Percentiles rank a stretch among this genome's conserved stretches.
Evolutionary conservation across 176 grass and related monocot genomes (phyloP).

Genomic region (Guadua angustifolia): DNA sequence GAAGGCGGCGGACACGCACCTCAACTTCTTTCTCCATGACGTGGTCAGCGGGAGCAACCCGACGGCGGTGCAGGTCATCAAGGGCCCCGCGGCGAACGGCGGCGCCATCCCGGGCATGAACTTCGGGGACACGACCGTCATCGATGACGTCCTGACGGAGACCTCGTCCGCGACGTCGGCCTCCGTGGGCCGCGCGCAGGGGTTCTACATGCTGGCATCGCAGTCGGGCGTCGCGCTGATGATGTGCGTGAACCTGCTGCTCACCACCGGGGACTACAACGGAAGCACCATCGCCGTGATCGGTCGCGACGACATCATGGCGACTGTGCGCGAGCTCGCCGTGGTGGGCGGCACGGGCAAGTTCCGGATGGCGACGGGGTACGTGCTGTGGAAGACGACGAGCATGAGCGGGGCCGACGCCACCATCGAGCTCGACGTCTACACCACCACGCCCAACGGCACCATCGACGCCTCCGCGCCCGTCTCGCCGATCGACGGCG

Average conservation of each 20-base stretch:
- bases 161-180: slow-evolving; percentile 7
- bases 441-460: background rate
- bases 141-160: slow-evolving; percentile 52
- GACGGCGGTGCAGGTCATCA: slow-evolving; percentile 45
- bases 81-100: background rate
- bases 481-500: background rate
- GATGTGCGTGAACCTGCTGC: slow-evolving; percentile 43
- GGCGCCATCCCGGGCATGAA: background rate
- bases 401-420: background rate
- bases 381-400: slow-evolving; percentile 51
- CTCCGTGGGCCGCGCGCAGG: slow-evolving; percentile 44
- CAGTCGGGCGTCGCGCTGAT: slow-evolving; percentile 8
- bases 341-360: slow-evolving; percentile 58
- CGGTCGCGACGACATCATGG: slow-evolving; percentile 31
- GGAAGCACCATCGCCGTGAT: slow-evolving; percentile 57
- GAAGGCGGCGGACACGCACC: slow-evolving; percentile 40
- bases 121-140: slow-evolving; percentile 42
- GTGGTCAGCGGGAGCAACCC: slow-evolving; percentile 20
- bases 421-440: slow-evolving; percentile 46
- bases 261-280: slow-evolving; percentile 45
- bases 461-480: background rate
- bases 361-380: slow-evolving; percentile 53
- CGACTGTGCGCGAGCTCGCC: slow-evolving; percentile 45
- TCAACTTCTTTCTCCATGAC: slow-evolving; percentile 65
- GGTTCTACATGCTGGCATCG: slow-evolving; percentile 44